Conservation (phyloP, 352 stramenopile species). For the Phytophthora cactorum region DNA sequence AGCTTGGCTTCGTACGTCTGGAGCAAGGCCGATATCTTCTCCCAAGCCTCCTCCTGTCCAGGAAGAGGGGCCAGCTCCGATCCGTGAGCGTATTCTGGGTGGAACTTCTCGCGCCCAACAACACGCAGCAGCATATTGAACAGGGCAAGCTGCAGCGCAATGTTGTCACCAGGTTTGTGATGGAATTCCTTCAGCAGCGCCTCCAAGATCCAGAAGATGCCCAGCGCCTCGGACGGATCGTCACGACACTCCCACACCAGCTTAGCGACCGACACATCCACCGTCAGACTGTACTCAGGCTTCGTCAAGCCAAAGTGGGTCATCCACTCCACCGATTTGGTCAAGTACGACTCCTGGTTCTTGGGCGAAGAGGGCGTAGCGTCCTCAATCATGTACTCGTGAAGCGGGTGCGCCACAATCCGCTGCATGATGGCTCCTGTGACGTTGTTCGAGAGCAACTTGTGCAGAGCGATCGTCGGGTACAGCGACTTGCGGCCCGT, state of each 20-base stretch:
- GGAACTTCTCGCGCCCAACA: slow-evolving; percentile 78
- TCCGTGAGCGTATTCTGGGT: slow-evolving; percentile 72
- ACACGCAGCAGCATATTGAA: slow-evolving; percentile 90
- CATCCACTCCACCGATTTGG: slow-evolving; percentile 92
- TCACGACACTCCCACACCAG: slow-evolving; percentile 88
- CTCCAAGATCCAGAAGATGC: slow-evolving; percentile 85
- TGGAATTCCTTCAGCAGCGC: slow-evolving; percentile 85
- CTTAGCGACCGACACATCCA: slow-evolving; percentile 80
- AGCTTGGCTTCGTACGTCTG: slow-evolving; percentile 78
- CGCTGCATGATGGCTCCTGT: slow-evolving; percentile 91
- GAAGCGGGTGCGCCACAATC: slow-evolving; percentile 84
- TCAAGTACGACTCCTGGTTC: slow-evolving; percentile 81
- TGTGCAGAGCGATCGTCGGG: slow-evolving; percentile 93
- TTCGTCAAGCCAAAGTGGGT: slow-evolving; percentile 86
- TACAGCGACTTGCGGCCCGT: slow-evolving; percentile 93
- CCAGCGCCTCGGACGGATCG: slow-evolving; percentile 74
- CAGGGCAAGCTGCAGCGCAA: slow-evolving; percentile 77
- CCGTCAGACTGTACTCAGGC: slow-evolving; percentile 70
- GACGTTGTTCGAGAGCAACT: slow-evolving; percentile 91
- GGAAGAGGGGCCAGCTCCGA: slow-evolving; percentile 64
- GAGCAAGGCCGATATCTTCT: slow-evolving; percentile 69
- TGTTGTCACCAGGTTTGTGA: slow-evolving; percentile 85
- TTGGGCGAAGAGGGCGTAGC: slow-evolving; percentile 36
- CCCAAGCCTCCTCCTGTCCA: slow-evolving; percentile 80
- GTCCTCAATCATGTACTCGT: slow-evolving; percentile 70